Conservation (phyloP, 2,329 filamentous ascomycete genomes). For the Aureobasidium pullulans region DNA sequence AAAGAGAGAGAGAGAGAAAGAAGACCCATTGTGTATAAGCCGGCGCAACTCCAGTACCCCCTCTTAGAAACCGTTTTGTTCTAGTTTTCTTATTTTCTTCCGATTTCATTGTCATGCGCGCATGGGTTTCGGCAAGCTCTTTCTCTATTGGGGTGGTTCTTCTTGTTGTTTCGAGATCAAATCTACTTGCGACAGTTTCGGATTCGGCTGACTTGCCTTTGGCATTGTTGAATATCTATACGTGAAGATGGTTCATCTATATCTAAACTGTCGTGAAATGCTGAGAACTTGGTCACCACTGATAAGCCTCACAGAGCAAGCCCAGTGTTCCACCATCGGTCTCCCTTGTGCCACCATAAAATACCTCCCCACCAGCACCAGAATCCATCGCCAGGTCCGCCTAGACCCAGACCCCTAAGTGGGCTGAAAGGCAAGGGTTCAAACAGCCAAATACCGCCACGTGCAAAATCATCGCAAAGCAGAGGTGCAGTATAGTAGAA, state of each 20-base stretch:
- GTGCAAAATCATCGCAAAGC: conserved; percentile 69
- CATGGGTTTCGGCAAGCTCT: conserved; percentile 7
- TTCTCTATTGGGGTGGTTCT: conserved; percentile 1
- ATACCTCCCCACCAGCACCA: conserved; percentile 58
- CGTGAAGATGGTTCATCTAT: background rate
- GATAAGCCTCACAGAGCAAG: conserved; percentile 30
- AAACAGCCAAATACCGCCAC: conserved; percentile 67
- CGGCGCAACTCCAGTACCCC: conserved; percentile 4
- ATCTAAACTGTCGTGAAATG: background rate
- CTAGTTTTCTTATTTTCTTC: background rate
- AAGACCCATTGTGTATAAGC: conserved; percentile 13
- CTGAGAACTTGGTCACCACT: background rate
- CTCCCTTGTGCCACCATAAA: conserved; percentile 52
- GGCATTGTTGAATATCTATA: background rate
- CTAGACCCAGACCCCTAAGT: conserved; percentile 59
- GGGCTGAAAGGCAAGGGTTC: conserved; percentile 75
- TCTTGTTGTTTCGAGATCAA: background rate
- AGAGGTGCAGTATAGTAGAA: conserved; percentile 57
- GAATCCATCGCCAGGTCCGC: conserved; percentile 52
- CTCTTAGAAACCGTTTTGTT: conserved; percentile 5
- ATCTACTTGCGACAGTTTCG: conserved; percentile 10
- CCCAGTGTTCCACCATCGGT: conserved; percentile 58
- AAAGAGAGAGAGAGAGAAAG: background rate
- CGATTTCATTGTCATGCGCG: conserved; percentile 8
- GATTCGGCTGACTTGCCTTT: background rate